Conservation (phyloP, 352 stramenopile species). For the Globisporangium nagaii region DNA sequence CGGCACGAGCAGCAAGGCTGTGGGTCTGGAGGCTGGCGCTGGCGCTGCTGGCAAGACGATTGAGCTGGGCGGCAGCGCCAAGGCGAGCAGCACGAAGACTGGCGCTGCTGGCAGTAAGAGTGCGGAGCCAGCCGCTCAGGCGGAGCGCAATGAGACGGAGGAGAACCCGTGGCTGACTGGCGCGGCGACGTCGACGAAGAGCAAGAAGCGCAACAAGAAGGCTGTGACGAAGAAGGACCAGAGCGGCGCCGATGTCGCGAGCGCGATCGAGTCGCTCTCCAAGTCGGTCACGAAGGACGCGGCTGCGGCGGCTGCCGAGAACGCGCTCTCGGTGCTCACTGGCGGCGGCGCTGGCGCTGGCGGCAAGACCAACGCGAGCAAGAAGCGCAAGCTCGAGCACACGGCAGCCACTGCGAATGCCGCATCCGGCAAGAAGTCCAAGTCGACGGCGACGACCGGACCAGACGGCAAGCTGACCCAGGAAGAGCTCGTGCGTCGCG, state of each 20-base stretch:
- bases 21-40: slow-evolving; percentile 21
- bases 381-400: slow-evolving; percentile 35
- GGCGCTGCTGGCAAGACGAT: slow-evolving; percentile 17
- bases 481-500: slow-evolving; percentile 92
- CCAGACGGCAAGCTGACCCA: slow-evolving; percentile 47
- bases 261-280: slow-evolving; percentile 54
- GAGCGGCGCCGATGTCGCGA: slow-evolving; percentile 32
- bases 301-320: slow-evolving; percentile 12
- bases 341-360: no score
- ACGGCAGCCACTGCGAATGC: slow-evolving; percentile 2
- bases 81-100: not conserved
- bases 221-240: slow-evolving; percentile 32
- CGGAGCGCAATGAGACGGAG: slow-evolving; percentile 15
- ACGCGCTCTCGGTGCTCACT: slow-evolving; percentile 12
- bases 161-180: slow-evolving; percentile 71
- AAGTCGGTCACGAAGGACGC: slow-evolving; percentile 34
- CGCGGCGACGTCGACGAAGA: slow-evolving; percentile 31
- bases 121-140: slow-evolving; percentile 16
- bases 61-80: slow-evolving; percentile 26
- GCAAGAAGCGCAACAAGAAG: slow-evolving; percentile 63
- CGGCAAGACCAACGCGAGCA: slow-evolving; percentile 29
- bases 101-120: slow-evolving; percentile 6
- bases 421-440: slow-evolving; percentile 21
- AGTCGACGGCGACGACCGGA: slow-evolving; percentile 18
- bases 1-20: slow-evolving; percentile 5